Conservation (phyloP, 176 grass and related monocot species). For the Themeda triandra region DNA sequence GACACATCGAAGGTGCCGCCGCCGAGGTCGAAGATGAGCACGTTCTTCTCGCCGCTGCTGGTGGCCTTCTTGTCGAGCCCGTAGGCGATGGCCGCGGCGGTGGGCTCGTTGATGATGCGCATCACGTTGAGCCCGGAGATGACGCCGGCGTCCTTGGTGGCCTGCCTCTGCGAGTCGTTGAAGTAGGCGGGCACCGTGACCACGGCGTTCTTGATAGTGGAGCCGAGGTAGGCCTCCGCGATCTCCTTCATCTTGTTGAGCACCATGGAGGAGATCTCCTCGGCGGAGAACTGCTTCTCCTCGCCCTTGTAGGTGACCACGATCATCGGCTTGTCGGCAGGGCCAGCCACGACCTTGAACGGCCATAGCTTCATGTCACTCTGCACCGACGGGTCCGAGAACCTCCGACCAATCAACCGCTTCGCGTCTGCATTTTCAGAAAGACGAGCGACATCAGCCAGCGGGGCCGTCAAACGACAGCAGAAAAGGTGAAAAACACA, state of each 20-base stretch:
- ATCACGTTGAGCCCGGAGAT: slow-evolving; percentile 54
- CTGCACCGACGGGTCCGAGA: slow-evolving; percentile 51
- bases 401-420: slow-evolving; percentile 49
- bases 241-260: slow-evolving; percentile 62
- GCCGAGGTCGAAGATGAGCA: slow-evolving; percentile 64
- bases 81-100: slow-evolving; percentile 55
- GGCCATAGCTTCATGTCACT: slow-evolving; percentile 64
- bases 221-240: slow-evolving; percentile 42
- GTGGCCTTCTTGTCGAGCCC: slow-evolving; percentile 59
- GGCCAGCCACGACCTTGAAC: slow-evolving; percentile 52
- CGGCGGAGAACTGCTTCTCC: slow-evolving; percentile 50
- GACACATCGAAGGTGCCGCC: slow-evolving; percentile 67
- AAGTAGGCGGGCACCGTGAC: slow-evolving; percentile 56
- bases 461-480: neutral
- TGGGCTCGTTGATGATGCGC: slow-evolving; percentile 72
- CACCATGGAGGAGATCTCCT: slow-evolving; percentile 64
- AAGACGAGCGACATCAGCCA: neutral
- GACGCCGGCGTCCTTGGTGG: slow-evolving; percentile 56
- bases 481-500: neutral
- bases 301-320: slow-evolving; percentile 52
- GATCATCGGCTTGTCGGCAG: slow-evolving; percentile 47
- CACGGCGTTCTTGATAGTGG: slow-evolving; percentile 49
- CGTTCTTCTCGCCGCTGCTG: slow-evolving; percentile 55
- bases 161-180: slow-evolving; percentile 61
- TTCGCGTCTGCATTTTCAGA: slow-evolving; percentile 35